These are phyloP conservation scores for Acer campestre DNA, from an alignment of 345 rosid species.

Conservation along the genomic window DNA sequence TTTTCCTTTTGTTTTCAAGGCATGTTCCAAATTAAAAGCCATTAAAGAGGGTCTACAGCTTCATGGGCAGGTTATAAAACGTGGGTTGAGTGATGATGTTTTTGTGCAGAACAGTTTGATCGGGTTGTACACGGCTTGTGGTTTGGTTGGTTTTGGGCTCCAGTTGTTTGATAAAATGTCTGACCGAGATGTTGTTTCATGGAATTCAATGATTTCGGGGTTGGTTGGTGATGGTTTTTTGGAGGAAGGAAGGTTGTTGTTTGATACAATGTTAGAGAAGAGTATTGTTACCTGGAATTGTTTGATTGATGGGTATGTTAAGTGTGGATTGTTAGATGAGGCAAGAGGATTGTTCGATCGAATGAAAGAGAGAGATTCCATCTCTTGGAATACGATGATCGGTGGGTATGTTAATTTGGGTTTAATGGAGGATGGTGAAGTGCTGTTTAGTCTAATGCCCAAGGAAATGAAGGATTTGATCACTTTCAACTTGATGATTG, in stretches of 20 bases:
- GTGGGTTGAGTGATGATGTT: constrained; percentile 23
- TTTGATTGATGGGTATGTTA: constrained; percentile 19
- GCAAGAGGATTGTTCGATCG: constrained; percentile 9
- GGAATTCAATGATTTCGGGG: background rate
- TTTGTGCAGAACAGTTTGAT: constrained; percentile 24
- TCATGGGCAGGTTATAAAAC: constrained; percentile 23
- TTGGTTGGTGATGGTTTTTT: background rate
- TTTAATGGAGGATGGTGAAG: background rate
- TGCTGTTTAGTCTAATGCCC: background rate
- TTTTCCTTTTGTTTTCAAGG: background rate
- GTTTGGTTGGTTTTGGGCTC: constrained; percentile 9
- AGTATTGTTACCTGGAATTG: constrained; percentile 27
- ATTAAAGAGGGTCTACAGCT: constrained; percentile 16
- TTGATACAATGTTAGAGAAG: constrained; percentile 20
- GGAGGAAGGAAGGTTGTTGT: background rate
- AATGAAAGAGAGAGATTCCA: background rate
- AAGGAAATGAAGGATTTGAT: constrained; percentile 15
- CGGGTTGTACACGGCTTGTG: constrained; percentile 3
- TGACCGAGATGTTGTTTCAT: background rate
- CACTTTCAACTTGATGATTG: constrained; percentile 22
- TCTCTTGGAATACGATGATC: background rate
- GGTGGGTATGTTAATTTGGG: background rate
- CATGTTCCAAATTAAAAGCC: constrained; percentile 5
- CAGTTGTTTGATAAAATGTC: background rate
- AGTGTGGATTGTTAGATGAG: constrained; percentile 8